These are phyloP conservation scores for Endoconidiophora polonica DNA, from an alignment of 2,329 filamentous ascomycete species.

Conservation along the genomic window DNA sequence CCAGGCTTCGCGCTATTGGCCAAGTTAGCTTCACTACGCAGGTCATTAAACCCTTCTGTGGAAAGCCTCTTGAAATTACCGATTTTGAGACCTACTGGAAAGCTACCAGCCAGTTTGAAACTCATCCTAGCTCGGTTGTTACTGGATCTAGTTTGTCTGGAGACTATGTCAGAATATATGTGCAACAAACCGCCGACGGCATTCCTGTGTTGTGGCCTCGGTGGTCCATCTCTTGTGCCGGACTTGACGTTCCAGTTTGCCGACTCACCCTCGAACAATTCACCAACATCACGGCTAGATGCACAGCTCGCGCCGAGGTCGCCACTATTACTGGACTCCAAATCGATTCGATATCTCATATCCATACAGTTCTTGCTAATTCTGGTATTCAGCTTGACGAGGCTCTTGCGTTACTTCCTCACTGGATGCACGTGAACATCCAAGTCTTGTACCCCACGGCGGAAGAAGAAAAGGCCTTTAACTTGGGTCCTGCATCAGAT, in stretches of 20 bases:
- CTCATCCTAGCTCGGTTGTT: constrained; percentile 66
- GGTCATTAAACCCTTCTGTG: constrained; percentile 89
- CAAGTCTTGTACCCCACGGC: constrained; percentile 73
- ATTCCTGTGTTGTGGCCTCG: constrained; percentile 74
- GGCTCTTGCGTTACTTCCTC: constrained; percentile 57
- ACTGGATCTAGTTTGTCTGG: constrained; percentile 90
- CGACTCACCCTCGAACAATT: constrained; percentile 64
- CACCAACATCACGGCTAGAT: constrained; percentile 30
- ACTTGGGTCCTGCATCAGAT: constrained; percentile 59
- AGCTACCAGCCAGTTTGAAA: constrained; percentile 74
- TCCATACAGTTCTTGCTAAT: constrained; percentile 55
- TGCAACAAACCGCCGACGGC: constrained; percentile 79
- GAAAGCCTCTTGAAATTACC: constrained; percentile 84
- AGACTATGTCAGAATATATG: constrained; percentile 83
- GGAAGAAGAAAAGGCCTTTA: constrained; percentile 52
- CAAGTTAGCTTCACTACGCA: constrained; percentile 89
- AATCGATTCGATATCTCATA: constrained; percentile 39
- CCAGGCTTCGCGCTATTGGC: constrained; percentile 76
- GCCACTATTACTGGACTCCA: constrained; percentile 28
- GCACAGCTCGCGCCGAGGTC: constrained; percentile 28
- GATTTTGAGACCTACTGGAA: constrained; percentile 99
- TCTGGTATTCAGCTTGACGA: constrained; percentile 69
- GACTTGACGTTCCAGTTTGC: constrained; percentile 66
- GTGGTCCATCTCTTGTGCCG: constrained; percentile 63
- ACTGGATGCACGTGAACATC: constrained; percentile 75